A percentile compares a stretch with the other conserved stretches of the same genome.
phyloP scores from a whole-genome alignment of 805 yeast genomes.

The Spathaspora arborariae region DNA sequence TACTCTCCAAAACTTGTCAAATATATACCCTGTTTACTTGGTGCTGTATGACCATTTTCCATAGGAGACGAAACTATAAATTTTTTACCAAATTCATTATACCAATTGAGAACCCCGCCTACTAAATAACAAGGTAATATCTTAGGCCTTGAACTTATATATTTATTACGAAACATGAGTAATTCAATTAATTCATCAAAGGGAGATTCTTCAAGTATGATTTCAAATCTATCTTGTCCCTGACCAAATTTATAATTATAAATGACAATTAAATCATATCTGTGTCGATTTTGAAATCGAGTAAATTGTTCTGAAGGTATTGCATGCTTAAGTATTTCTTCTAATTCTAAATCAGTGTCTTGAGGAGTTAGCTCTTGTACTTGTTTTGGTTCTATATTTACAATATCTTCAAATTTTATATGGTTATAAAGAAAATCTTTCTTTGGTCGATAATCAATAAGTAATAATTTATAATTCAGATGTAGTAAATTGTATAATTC shows the following conservation, averaged over 20 bases:
- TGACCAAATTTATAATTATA: constrained; percentile 50
- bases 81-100: constrained; percentile 24
- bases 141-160: constrained; percentile 30
- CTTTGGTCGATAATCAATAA: constrained; percentile 70
- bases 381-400: constrained; percentile 70
- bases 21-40: constrained; percentile 10
- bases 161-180: constrained; percentile 26
- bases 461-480: constrained; percentile 29
- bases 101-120: constrained; percentile 39
- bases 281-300: constrained; percentile 49
- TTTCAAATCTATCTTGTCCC: constrained; percentile 26
- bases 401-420: constrained; percentile 52
- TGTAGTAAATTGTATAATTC: constrained; percentile 14
- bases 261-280: constrained; percentile 61
- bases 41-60: background rate
- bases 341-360: constrained; percentile 61
- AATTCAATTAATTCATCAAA: constrained; percentile 42
- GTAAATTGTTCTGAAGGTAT: constrained; percentile 54
- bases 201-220: constrained; percentile 41
- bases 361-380: constrained; percentile 24
- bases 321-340: constrained; percentile 51
- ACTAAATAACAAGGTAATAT: constrained; percentile 29
- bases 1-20: constrained; percentile 29
- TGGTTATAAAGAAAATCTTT: constrained; percentile 61
- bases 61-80: constrained; percentile 14